Evolutionary conservation across 805 yeast species (phyloP), one percentile per base, ranked within the genome.

Genomic region (Myxozyma kluyveri): DNA sequence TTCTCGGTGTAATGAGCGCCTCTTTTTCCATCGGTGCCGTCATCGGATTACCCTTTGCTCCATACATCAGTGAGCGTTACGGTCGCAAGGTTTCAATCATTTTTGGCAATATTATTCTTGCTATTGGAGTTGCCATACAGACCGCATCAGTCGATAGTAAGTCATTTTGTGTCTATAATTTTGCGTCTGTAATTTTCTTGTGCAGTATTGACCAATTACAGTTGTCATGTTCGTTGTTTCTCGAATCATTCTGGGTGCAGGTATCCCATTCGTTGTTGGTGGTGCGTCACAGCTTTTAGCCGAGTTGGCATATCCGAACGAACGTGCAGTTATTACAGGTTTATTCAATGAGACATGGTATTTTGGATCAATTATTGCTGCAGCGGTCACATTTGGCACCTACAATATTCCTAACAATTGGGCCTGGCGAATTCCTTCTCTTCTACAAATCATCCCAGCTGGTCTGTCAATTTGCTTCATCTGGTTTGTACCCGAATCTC

Each of bases 331-430:
- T 29, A 59, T 69, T 39, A 75, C 79, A 27, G 69, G 78, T 17
- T 66, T 72, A 47, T 79, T 71, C 67, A 78, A 78, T 62, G 70
- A 50, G 22, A 71, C 73, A 49, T 77, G 80, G 80, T 76, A 76
- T 59, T 61, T 74, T 40, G 82, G 82, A 44, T 79, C 80, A n/a
- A 62, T 76, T 50, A 63, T 78, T 42, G 78, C 82, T 5, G 77
- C 79, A 24, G 74, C 79, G 77, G 72, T 73, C 46, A 70, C 79
- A 2, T 77, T 69, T 56, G 82, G 81, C 67, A 65, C 61, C 1
- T 29, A 42, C 27, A 26, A 32, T 21, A 38, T 44, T 14, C 29
- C 32, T 23, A 26, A 26, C 22, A 32, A 49, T 47, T 39, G 72
- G 65, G 77, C 61, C 69, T 61, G 63, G 63, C 57, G 63, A 17